Base-by-base conservation (phyloP, 495 filamentous ascomycete species). In the Talaromyces trachyspermus region DNA sequence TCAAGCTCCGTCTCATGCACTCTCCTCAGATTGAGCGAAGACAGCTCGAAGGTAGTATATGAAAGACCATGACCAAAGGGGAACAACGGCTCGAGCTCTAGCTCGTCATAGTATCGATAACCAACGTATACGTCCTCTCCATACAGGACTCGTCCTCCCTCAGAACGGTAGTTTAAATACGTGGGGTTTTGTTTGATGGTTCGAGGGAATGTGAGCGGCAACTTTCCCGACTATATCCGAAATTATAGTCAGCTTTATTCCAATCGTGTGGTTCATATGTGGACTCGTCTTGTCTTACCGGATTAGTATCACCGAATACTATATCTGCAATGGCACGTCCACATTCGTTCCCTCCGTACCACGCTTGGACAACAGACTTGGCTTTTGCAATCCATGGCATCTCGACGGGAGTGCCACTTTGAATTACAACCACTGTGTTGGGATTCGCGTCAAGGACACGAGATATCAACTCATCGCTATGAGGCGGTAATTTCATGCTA, bases 21-120 rank as follows among this genome's bases (percentile, higher is more conserved):
- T 72, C 26, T 83, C 68, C 14, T 24, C 29, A 47, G 14, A 1
- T 65, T 70, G 15, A 85, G 75, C n/a, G 78, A 64, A n/a, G 78
- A 77, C 56, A 86, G 86, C 25, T 70, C 63, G 59, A 92, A 92
- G 5, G 71, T 80, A 0, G 87, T 87, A 62, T 92, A 92, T 0
- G 83, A 86, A 10, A 95, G 77, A 18, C 88, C 88, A 58, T 91
- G 81, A 39, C 88, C 88, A 56, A 95, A 94, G 42, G 82, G 71
- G 65, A 92, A 92, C 0, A 84, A 72, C 0, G 85, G 80, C 1
- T 68, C 62, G 29, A 85, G 67, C 10, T 77, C 65, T 12, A 74
- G 60, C 38, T 80, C 78, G 57, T 94, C 88, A 66, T 88, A 95
- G 65, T 85, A 85, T 2, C 84, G 71, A 61, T 95, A 94, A 2